Base-by-base conservation (phyloP, 345 rosid genomes). In the Excoecaria agallocha region DNA sequence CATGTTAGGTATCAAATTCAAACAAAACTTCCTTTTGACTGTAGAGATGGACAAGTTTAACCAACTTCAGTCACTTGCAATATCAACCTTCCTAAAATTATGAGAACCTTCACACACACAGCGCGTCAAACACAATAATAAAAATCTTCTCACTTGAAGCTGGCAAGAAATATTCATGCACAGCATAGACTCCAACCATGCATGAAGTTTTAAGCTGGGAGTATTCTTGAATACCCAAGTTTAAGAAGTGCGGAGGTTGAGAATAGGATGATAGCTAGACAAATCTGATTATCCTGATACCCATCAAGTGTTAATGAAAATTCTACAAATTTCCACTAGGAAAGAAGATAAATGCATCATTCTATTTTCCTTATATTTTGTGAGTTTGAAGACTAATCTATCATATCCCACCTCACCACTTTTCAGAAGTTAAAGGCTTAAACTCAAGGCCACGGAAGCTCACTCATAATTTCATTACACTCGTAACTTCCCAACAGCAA, bases 261-360 rank as follows among this genome's bases (percentile, higher is more conserved):
- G 35, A 41, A 13, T 13, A 30, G 17, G 39, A 11, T 3, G 15
- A 25, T 61, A 61, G 39, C 65, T 35, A 61, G 43, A 35, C 6
- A 30, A 30, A 35, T 13, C 37, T 13, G 5, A 2, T 20, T 35
- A 38, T 37, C 66, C 66, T 38, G 8, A 35, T 37, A 37, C 37
- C 9, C 46, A 62, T 37, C 43, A 62, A 35, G 6, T 35, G 8
- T 37, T 62, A 20, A 6, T 13, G 46, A 35, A 38, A 16, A 62
- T 15, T 15, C 45, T 13, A 46, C 41, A 24, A 6, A 3, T 3
- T 35, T 12, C 39, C 8, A 38, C 37, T 24, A 17, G 39, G 12
- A 61, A 35, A n/a, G 37, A 35, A 60, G 64, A 60, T 24, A 30
- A 60, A 60, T 17, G n/a, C 64, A 60, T 61, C 39, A 61, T 61